These are phyloP conservation scores for Panicum virgatum DNA, from an alignment of 202 grass and related monocot genomes.

Conservation along the genomic window DNA sequence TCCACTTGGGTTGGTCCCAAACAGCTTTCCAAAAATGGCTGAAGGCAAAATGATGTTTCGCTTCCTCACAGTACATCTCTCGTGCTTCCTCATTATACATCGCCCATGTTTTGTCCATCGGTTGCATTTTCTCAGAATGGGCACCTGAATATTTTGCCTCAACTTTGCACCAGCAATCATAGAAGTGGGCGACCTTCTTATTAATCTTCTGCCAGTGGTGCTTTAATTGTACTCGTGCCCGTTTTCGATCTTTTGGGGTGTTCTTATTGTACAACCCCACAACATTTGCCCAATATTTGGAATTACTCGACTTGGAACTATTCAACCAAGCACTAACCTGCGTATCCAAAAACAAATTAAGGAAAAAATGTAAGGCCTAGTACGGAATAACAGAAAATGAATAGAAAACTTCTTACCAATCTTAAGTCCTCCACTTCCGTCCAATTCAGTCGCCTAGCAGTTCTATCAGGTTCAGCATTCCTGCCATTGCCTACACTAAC, in stretches of 20 bases:
- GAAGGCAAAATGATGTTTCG: conserved; percentile 30
- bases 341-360: neutral
- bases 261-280: conserved; percentile 30
- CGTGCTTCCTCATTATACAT: conserved; percentile 37
- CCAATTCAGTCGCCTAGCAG: conserved; percentile 33
- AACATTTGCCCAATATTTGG: conserved; percentile 23
- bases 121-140: conserved; percentile 37
- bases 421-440: conserved; percentile 31
- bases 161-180: conserved; percentile 35
- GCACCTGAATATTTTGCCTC: conserved; percentile 25
- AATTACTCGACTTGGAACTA: conserved; percentile 13
- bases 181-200: conserved; percentile 37
- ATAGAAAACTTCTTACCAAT: conserved; percentile 21
- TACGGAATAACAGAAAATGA: neutral
- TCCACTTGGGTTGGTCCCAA: conserved; percentile 49
- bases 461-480: conserved; percentile 26
- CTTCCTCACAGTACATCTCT: conserved; percentile 34
- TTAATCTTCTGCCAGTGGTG: conserved; percentile 28
- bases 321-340: conserved; percentile 47
- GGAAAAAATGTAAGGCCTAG: neutral
- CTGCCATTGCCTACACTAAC: conserved; percentile 12
- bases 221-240: conserved; percentile 24
- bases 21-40: conserved; percentile 39
- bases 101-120: conserved; percentile 51
- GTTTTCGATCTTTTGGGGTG: conserved; percentile 34